Base-by-base conservation (phyloP, 306 rosid species). In the Medicago ruthenica region DNA sequence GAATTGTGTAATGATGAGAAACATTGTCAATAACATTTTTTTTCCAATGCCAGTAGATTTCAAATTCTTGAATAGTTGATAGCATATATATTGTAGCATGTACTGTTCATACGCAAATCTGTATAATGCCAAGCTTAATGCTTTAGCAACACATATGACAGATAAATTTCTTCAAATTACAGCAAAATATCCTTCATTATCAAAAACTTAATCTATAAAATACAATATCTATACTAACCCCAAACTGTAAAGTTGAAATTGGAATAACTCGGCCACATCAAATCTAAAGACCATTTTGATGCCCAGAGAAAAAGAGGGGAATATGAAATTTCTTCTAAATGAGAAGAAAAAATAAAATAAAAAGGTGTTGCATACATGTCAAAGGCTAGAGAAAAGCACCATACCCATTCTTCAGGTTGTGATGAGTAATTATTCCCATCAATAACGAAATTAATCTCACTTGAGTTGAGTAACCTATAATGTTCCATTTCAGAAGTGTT, bases 331-430 rank as follows among this genome's bases (percentile, higher is more conserved):
- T 27, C 31, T 27, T 27, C 31, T 27, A 27, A 27, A 27, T 27
- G 31, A 27, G 31, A 27, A 27, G 4, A 27, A 27, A 27, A 27
- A n/a, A n/a, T n/a, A n/a, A 27, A 0, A 27, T 24, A 27, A 3
- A 27, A 27, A 27, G 31, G 31, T 3, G 31, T 27, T 27, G 31
- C 31, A 27, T 27, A 27, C 31, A 27, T 27, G 4, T 27, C 31
- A 27, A 27, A 27, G 31, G 31, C 73, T 66, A 83, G 76, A 83
- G 79, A 80, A 83, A 80, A 80, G 72, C 73, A 83, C 65, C 76
- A 71, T 76, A 76, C 87, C 85, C 74, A 3, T 27, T 27, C 31
- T 27, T 27, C 31, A 27, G 31, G 31, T 27, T 27, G 4, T 3
- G 73, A 17, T 44, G 54, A 60, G 31, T 27, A 3, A 27, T 27